Conservation (phyloP, 257 asterid genomes). For the Thymus quinquecostatus region DNA sequence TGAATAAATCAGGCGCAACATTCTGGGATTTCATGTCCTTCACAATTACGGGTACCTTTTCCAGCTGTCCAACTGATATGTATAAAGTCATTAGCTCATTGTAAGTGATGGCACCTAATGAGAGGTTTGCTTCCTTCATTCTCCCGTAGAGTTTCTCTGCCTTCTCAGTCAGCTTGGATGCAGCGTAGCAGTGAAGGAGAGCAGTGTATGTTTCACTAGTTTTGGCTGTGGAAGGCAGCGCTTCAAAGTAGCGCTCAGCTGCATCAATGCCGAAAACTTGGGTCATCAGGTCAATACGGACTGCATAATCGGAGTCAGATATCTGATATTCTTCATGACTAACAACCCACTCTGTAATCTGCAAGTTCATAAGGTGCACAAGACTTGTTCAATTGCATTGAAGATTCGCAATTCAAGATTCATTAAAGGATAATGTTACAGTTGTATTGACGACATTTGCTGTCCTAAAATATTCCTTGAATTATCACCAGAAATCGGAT, state of each 20-base stretch:
- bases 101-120: conserved; percentile 73
- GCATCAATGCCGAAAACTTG: conserved; percentile 91
- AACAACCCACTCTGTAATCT: conserved; percentile 96
- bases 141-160: conserved; percentile 72
- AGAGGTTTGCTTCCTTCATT: conserved; percentile 62
- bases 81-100: conserved; percentile 91
- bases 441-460: neutral
- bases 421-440: neutral
- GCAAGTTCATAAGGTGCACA: conserved; percentile 39
- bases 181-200: conserved; percentile 88
- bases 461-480: neutral
- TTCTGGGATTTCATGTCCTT: conserved; percentile 67
- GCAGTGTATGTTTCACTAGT: conserved; percentile 91
- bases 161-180: conserved; percentile 59
- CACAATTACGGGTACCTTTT: conserved; percentile 61
- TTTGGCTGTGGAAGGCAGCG: conserved; percentile 62
- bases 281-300: conserved; percentile 80
- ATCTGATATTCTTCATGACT: conserved; percentile 60
- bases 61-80: conserved; percentile 81
- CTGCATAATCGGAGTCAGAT: conserved; percentile 80
- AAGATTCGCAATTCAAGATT: conserved; percentile 6
- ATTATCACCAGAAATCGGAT: neutral
- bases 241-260: conserved; percentile 91
- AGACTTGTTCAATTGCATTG: conserved; percentile 18
- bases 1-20: conserved; percentile 68